Evolutionary conservation across 345 rosid genomes (phyloP).

Genomic region (Moricandia moricandioides): DNA sequence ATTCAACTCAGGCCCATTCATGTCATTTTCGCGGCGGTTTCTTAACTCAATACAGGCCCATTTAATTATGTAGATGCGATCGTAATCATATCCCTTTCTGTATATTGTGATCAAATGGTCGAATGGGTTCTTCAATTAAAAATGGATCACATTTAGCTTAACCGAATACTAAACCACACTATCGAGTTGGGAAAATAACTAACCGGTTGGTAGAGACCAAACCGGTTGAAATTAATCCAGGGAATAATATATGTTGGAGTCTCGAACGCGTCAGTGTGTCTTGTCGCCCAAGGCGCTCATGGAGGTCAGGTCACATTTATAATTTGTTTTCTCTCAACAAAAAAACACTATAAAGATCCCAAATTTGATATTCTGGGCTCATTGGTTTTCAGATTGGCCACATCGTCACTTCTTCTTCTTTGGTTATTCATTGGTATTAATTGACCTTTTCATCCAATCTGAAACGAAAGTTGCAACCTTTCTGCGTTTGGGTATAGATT

Average conservation of each 20-base stretch:
- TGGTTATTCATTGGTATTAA: not conserved
- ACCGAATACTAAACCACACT: not conserved
- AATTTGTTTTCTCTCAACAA: not conserved
- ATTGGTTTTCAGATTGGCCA: not conserved
- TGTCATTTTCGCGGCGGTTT: not conserved
- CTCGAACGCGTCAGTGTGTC: conserved; percentile 28
- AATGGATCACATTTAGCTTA: too few species aligned
- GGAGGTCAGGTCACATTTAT: not conserved
- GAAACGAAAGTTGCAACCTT: conserved; percentile 19
- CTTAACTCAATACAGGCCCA: not conserved
- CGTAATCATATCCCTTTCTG: not conserved
- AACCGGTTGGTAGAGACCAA: conserved; percentile 1
- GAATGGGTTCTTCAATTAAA: not conserved
- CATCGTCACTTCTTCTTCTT: not conserved
- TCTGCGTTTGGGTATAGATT: not conserved
- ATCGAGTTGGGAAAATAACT: not conserved
- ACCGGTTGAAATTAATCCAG: conserved; percentile 15
- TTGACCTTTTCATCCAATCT: not conserved
- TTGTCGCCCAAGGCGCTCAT: conserved; percentile 24
- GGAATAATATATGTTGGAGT: conserved; percentile 18
- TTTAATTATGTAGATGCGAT: not conserved
- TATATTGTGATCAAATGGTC: not conserved
- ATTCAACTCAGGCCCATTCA: not conserved
- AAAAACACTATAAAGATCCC: not conserved
- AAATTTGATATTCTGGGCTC: conserved; percentile 2